These are phyloP conservation scores for Phycomyces nitens DNA, from an alignment of 192 early-diverging fungal genomes.

Conservation along the genomic window DNA sequence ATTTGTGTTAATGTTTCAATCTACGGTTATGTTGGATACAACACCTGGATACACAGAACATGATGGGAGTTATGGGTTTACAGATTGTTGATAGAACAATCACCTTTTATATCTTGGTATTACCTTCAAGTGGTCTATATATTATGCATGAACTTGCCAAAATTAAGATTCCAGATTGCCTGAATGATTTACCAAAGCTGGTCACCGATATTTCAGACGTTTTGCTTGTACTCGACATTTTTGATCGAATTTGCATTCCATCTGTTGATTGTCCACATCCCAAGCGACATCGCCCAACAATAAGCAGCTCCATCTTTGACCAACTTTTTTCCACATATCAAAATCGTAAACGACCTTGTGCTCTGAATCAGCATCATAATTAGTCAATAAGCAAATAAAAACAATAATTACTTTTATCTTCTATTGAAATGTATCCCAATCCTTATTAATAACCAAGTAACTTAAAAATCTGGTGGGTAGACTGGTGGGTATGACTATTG, in stretches of 20 bases:
- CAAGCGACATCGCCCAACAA: background rate
- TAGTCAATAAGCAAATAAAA: no score
- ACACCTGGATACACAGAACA: no score
- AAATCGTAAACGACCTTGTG: slow-evolving; percentile 1
- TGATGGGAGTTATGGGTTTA: background rate
- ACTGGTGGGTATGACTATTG: no score
- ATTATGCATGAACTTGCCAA: slow-evolving; percentile 11
- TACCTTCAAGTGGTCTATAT: slow-evolving; percentile 16
- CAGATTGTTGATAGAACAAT: slow-evolving; percentile 6
- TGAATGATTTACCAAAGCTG: slow-evolving; percentile 17
- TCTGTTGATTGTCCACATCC: background rate
- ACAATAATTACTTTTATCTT: no score
- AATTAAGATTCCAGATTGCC: slow-evolving; percentile 6
- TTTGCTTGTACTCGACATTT: slow-evolving; percentile 9
- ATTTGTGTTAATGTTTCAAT: no score
- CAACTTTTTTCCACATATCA: background rate
- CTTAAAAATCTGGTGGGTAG: no score
- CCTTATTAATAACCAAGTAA: no score
- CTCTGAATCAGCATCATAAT: no score
- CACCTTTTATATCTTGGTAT: slow-evolving; percentile 19
- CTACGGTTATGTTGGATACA: no score
- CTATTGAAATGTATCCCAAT: no score
- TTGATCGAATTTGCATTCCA: slow-evolving; percentile 1
- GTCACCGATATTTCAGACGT: slow-evolving; percentile 7
- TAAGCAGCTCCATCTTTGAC: background rate